Evolutionary conservation across 805 yeast genomes (phyloP), one percentile per base, ranked within the genome.

Genomic region (Cyberlindnera suaveolens): DNA sequence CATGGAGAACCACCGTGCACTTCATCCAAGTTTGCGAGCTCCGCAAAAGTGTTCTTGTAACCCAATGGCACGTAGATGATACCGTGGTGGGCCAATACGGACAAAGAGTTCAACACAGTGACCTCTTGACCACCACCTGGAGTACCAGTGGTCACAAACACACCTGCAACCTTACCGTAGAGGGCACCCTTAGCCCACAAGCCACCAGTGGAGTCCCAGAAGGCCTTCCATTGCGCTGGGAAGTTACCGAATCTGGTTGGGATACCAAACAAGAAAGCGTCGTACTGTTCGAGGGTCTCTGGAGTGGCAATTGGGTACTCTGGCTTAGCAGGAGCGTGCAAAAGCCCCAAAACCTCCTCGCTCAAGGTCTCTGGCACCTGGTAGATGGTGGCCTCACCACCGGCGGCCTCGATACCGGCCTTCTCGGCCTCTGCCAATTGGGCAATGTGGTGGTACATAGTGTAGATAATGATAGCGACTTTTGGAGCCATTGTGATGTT

Each of bases 1-100:
- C 89, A 87, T 37, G 95, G 77, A 18, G 89, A 76, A 43, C 85
- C 85, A 51, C 95, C 95, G 60, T 83, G 95, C 39, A 78, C 72
- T 66, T 84, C 88, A 3, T 72, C 75, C 36, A 81, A 56, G 64
- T 71, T 71, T 35, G 84, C 65, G 50, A 81, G 56, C 52, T 72
- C 72, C 10, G 74, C 72, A 63, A 80, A 81, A 5, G 74, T 68
- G 48, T 69, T 62, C 49, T 71, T 74, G 67, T 80, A 86, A 47
- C 95, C 95, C 53, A 85, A 70, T 47, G 95, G 95, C 38, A 86
- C 77, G 62, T 63, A 85, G 44, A 80, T 72, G 65, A 85, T 70
- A 54, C 95, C 95, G 53, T 85, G 93, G 62, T 86, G 95, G 38
- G 71, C 74, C 53, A 82, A 66, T 30, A 77, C 74, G 34, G 82